Evolutionary conservation across 495 filamentous ascomycete genomes (phyloP).

Genomic region (Apiosordaria backusii): DNA sequence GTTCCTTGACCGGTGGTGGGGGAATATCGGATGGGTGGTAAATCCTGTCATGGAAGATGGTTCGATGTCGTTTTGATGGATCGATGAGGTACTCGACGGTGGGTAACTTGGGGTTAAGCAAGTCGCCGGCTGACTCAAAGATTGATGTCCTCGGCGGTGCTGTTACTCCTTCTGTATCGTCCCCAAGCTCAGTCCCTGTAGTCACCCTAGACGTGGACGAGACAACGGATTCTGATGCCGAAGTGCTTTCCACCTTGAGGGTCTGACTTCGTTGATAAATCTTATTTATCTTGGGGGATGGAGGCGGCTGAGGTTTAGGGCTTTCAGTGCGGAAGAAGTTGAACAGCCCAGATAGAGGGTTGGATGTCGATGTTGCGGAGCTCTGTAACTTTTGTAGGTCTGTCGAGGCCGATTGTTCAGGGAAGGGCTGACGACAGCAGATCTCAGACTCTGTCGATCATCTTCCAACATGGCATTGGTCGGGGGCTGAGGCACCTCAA

Average conservation of each 20-base stretch:
- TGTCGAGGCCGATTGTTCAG: constrained; percentile 15
- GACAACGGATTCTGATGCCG: constrained; percentile 30
- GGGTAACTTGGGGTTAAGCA: constrained; percentile 87
- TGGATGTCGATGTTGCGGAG: constrained; percentile 30
- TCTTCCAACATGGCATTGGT: constrained; percentile 54
- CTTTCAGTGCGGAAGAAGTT: constrained; percentile 56
- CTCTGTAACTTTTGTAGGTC: constrained; percentile 26
- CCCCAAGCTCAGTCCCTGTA: constrained; percentile 41
- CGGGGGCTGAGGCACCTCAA: constrained; percentile 58
- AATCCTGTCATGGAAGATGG: constrained; percentile 95
- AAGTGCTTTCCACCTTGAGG: constrained; percentile 42
- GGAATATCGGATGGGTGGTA: constrained; percentile 94
- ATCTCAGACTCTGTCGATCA: constrained; percentile 45
- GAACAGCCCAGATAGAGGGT: constrained; percentile 57
- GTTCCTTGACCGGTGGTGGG: constrained; percentile 64
- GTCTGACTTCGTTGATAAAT: constrained; percentile 81
- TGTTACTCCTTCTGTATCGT: constrained; percentile 42
- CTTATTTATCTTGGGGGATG: constrained; percentile 52
- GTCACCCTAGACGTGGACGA: constrained; percentile 41
- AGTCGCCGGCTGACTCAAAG: constrained; percentile 88
- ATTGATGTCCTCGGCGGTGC: constrained; percentile 90
- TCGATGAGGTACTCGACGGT: constrained; percentile 74
- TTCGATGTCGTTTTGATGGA: constrained; percentile 75
- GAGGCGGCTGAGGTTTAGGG: constrained; percentile 32
- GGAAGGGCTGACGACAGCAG: constrained; percentile 25